Evolutionary conservation across 2,329 filamentous ascomycete species (phyloP), one percentile per base, ranked within the genome.

Genomic region (Mariannaea sp.): DNA sequence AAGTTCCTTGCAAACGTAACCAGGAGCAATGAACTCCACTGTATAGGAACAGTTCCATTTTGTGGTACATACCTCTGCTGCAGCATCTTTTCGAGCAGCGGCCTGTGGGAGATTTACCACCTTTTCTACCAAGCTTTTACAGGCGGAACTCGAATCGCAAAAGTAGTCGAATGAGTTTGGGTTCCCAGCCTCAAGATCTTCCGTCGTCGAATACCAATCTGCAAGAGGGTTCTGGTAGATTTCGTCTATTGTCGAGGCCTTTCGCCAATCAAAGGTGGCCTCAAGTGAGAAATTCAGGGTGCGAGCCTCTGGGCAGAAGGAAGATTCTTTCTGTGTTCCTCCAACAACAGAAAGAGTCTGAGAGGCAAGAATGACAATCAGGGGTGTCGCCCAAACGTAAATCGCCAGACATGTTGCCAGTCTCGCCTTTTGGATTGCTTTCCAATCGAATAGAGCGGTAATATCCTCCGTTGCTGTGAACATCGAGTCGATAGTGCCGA

Each of bases 401-500:
- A 60, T 1, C 0, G 54, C 60, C 4, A 64, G 38, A 0, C 50
- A 30, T 4, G 33, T 41, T 0, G 39, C 27, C 0, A 43, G 13
- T 12, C 53, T 55, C 0, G 41, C 44, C 1, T 41, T 45, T 1
- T 9, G 49, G 1, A 52, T 38, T 0, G 40, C 46, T 1, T 42
- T 20, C 29, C 42, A 39, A 7, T 46, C 39, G 1, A 58, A 3
- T 0, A 58, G 20, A 0, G 39, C 42, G 1, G 53, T 20, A 1
- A 55, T 24, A 9, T 58, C 26, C 1, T 17, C 20, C 1, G 51
- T 43, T 6, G 58, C 44, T 0, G 47, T 53, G 1, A 64, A 64
- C 0, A 55, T 19, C 0, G 40, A 51, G 16, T 64, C 54, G 0
- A 56, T n/a, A 1, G 51, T 45, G 3, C 42, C 24, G 0, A 60